Percentiles rank a stretch among this genome's conserved stretches.
These are phyloP conservation scores for Boletus pseudo-olivaceus DNA, from an alignment of 768 basidiomycete genomes.

Conservation along the genomic window DNA sequence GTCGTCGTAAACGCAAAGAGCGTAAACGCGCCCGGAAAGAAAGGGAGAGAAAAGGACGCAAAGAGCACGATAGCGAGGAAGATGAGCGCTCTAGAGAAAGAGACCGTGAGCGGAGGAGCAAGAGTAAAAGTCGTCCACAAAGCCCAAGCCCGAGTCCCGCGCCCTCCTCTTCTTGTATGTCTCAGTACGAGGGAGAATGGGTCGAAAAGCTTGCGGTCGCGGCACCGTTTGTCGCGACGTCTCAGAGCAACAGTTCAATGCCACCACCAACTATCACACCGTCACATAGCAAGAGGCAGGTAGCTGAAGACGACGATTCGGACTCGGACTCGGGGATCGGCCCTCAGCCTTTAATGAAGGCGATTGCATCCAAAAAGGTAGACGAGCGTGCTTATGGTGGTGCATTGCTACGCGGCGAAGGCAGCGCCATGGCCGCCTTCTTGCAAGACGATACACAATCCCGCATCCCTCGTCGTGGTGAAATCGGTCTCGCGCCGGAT, in stretches of 20 bases:
- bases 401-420: constrained; percentile 90
- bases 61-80: neutral
- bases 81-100: constrained; percentile 19
- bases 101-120: constrained; percentile 27
- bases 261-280: constrained; percentile 23
- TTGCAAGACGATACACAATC: constrained; percentile 76
- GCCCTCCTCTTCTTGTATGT: constrained; percentile 26
- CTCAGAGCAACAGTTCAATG: constrained; percentile 21
- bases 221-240: constrained; percentile 24
- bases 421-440: constrained; percentile 97
- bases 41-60: constrained; percentile 32
- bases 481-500: constrained; percentile 88
- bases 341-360: constrained; percentile 60
- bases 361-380: constrained; percentile 46
- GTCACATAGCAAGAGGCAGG: constrained; percentile 9
- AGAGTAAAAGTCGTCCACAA: constrained; percentile 33
- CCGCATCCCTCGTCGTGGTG: constrained; percentile 97
- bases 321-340: constrained; percentile 69
- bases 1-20: constrained; percentile 57
- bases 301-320: constrained; percentile 19
- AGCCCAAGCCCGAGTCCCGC: constrained; percentile 33
- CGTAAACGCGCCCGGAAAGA: constrained; percentile 50
- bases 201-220: constrained; percentile 51
- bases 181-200: constrained; percentile 61
- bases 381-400: constrained; percentile 89